Evolutionary conservation across 2,329 filamentous ascomycete species (phyloP), one percentile per base, ranked within the genome.

Genomic region (Epichloe aotearoae): DNA sequence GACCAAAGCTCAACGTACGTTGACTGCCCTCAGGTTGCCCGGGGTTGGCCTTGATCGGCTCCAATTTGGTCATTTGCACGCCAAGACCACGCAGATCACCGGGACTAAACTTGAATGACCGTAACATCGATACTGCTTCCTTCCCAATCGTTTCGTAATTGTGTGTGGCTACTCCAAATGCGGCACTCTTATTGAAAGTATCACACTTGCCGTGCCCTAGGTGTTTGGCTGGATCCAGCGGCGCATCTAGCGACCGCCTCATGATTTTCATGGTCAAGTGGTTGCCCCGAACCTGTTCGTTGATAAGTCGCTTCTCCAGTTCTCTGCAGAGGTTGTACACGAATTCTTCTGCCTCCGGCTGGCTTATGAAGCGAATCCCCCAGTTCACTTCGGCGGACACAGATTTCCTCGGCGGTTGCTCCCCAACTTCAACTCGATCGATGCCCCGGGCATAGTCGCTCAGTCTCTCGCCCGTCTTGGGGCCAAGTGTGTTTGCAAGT

Each of bases 331-430:
- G 71, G 56, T 87, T 93, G 54, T 80, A 73, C 33, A 97, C 77
- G 64, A 98, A 98, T 56, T 94, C 88, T 53, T 97, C 91, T 0
- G 89, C 90, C 66, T 98, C 91, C n/a, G 80, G 76, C 61, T 96
- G 88, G 53, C 78, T 94, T 57, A 93, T 81, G 63, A 98, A 98
- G 5, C 93, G 83, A 51, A 98, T 95, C 3, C 94, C 93, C 93
- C 93, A 98, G 60, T 93, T 98, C 55, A 98, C 88, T 64, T 98
- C 93, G 1, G 91, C 91, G 2, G 93, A 97, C 0, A 98, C 88
- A 0, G 91, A 97, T 63, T 97, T 98, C 50, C 93, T 82, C 15
- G 88, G 73, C 0, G 84, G 80, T 61, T 94, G 86, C 52, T 91
- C 86, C 34, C 90, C 91, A 5, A 97, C 88, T 64, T 95, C 88